Conservation (phyloP, 768 basidiomycete species). For the Royoungia palumana region DNA sequence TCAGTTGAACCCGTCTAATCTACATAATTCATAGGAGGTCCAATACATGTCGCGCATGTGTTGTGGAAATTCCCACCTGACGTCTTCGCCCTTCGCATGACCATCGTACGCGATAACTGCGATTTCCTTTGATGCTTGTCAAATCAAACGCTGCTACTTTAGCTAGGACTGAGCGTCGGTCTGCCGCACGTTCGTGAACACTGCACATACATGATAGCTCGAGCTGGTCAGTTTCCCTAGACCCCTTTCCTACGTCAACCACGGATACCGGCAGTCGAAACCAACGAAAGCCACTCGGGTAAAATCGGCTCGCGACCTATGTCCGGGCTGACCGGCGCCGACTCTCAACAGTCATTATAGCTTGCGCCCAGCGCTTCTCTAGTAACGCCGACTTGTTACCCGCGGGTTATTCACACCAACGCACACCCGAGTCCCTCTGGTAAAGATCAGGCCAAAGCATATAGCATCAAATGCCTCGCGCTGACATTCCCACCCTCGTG, state of each 20-base stretch:
- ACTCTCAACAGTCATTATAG: too few relatives aligned
- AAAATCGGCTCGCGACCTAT: constrained; percentile 16
- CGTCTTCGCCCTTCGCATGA: constrained; percentile 17
- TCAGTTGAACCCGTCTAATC: too few relatives aligned
- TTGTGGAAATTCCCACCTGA: constrained; percentile 11
- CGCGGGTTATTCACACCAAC: too few relatives aligned
- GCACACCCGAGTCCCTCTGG: too few relatives aligned
- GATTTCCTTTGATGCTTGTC: background rate
- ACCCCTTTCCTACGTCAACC: constrained; percentile 21
- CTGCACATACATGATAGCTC: constrained; percentile 17
- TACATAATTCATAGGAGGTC: too few relatives aligned
- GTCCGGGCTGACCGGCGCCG: constrained; percentile 10
- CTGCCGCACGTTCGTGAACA: constrained; percentile 14
- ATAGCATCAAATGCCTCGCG: too few relatives aligned
- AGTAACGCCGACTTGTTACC: too few relatives aligned
- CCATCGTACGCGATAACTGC: constrained; percentile 19
- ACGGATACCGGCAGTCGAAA: background rate
- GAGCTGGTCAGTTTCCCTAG: constrained; percentile 24
- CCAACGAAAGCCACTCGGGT: constrained; percentile 29
- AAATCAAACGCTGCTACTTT: constrained; percentile 15
- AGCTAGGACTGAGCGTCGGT: constrained; percentile 26
- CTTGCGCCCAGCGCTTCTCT: too few relatives aligned
- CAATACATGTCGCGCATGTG: too few relatives aligned
- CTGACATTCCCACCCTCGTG: too few relatives aligned
- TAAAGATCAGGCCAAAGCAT: too few relatives aligned